phyloP scores from a whole-genome alignment of 192 early-diverging fungal genomes.

The Rhizophlyctis rosea region DNA sequence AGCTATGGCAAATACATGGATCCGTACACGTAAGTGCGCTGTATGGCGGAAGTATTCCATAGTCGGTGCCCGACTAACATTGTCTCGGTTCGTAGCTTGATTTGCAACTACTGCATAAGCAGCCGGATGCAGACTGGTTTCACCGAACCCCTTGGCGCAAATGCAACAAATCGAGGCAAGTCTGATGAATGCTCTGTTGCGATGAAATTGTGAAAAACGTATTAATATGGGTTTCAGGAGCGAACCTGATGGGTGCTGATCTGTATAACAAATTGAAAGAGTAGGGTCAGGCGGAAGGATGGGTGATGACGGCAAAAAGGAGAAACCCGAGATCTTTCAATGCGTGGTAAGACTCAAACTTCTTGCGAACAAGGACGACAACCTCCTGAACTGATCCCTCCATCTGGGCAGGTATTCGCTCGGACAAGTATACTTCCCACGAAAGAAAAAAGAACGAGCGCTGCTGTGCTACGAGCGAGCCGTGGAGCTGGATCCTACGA shows the following conservation, averaged over 20 bases:
- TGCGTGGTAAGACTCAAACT: conserved; percentile 64
- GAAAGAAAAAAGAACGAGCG: conserved; percentile 71
- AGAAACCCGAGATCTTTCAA: conserved; percentile 77
- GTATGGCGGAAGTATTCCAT: conserved; percentile 1
- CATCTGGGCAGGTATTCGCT: conserved; percentile 65
- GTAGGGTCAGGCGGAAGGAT: conserved; percentile 67
- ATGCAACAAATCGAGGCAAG: conserved; percentile 68
- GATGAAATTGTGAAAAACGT: conserved; percentile 80
- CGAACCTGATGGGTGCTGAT: conserved; percentile 57
- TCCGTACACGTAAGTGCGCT: conserved; percentile 76
- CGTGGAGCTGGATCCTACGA: conserved; percentile 43
- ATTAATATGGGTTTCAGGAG: conserved; percentile 55
- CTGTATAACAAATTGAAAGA: conserved; percentile 71
- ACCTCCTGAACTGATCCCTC: neutral
- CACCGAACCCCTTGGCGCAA: conserved; percentile 71
- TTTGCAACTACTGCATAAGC: conserved; percentile 74
- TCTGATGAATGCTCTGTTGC: conserved; percentile 73
- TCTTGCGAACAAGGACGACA: neutral
- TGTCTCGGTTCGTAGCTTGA: conserved; percentile 44
- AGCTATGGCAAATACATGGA: conserved; percentile 75
- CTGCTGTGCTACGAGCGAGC: conserved; percentile 71
- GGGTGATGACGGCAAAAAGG: conserved; percentile 67
- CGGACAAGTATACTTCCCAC: conserved; percentile 64
- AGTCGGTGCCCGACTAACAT: neutral
- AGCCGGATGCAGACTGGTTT: conserved; percentile 73